Base-by-base conservation (phyloP, 2,329 filamentous ascomycete species). In the Pseudogymnoascus destructans region DNA sequence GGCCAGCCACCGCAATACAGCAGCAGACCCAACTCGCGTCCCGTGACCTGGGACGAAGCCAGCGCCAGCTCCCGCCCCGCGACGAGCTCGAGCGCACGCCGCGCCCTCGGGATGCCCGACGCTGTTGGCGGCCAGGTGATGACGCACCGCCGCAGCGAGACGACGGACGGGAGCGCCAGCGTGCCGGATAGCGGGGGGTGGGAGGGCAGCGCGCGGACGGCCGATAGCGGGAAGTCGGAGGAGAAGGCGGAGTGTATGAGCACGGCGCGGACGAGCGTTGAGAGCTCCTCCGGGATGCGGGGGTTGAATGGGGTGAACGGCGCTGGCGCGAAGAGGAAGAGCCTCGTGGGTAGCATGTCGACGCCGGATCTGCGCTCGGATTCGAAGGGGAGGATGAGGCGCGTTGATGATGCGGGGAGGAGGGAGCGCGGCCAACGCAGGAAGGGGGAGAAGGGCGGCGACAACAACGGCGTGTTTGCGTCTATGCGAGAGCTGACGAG, bases 131-230 rank as follows among this genome's bases (percentile, higher is more conserved):
- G 25, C 13, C 55, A 23, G 15, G n/a, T 57, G n/a, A 32, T 30
- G 60, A 76, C 77, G 60, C 79, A 81, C 63, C 75, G 79, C 13
- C 75, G 74, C 58, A 82, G 80, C 66, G 79, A 54, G 49, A 33
- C 49, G 3, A 40, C 36, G 9, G 36, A 40, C 2, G 36, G 36
- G 17, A 40, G 36, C 36, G 15, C 36, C 36, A 40, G 36, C 17
- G 36, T 40, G 10, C 36, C 36, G 2, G 36, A 40, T 9, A 40
- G 36, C 17, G 17, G 17, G 9, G 36, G 36, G 1, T 40, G 36
- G 36, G 36, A 40, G 19, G 36, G 36, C 9, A 40, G 36, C 17
- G 36, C 36, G 36, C 5, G 36, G 36, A 40, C 36, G 17, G 36
- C 3, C 17, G 36, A 40, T 4, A 40, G 36, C 36, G 36, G 36